Evolutionary conservation across 1,284 basidiomycete genomes (phyloP), one percentile per base, ranked within the genome.

Genomic region (Termitomyces sp.): DNA sequence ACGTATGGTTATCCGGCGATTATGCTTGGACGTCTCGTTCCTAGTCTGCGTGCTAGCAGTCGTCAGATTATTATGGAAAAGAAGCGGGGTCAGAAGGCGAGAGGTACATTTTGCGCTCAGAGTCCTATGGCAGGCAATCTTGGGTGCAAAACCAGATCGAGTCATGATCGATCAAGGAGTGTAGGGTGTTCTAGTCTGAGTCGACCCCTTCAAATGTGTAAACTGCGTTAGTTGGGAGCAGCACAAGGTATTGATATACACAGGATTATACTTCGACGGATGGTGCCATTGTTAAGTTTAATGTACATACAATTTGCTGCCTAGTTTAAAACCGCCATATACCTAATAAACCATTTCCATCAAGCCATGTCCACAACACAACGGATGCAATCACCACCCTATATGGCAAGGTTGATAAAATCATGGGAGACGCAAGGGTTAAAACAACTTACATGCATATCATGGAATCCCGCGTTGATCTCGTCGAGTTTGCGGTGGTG

Each of bases 311-410:
- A 47, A 36, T 41, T 40, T 48, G 3, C 7, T 53, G 15, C 33
- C 28, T 30, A 15, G 52, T 19, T 41, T 8, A 8, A 39, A 39
- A 9, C n/a, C n/a, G 15, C 26, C 30, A 39, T 54, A 54, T 40
- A 50, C 49, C 47, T 43, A 28, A 33, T 45, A 43, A 19, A 26
- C 43, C 26, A 26, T 26, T 28, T 33, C 17, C 15, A 30, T 67
- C 64, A 76, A 52, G 76, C 70, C 89, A 92, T 90, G 66, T 90
- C 83, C 39, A 92, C 88, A 24, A 96, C 88, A 61, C 94, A 95
- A 61, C 94, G 88, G 65, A 98, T 95, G 69, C 95, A 98, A 57
- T 94, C 83, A 26, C 94, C 94, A 53, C 73, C 74, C 90, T 95
- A 53, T 55, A 44, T 51, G 49, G 41, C 28, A n/a, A 26, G 50